Base-by-base conservation (phyloP, 208 protist species). In the Entamoeba dispar region DNA sequence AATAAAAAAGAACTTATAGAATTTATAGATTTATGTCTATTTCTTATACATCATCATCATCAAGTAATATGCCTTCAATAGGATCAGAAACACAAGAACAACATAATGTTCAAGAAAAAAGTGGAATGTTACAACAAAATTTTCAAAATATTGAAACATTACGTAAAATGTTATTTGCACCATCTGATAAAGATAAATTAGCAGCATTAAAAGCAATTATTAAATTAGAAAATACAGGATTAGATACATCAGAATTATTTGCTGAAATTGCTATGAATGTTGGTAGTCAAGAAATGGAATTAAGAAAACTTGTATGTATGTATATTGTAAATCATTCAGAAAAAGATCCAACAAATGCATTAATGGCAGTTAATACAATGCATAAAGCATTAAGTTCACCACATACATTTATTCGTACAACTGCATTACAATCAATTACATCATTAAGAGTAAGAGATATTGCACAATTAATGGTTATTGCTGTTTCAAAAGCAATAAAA, bases 381-480 rank as follows among this genome's bases (percentile, higher is more conserved):
- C 77, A 91, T 12, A 91, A 91, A 19, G 77, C 77, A 49, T 49
- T 91, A 15, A 49, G 14, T 14, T 38, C 27, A 8, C 27, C 34
- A 91, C 38, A 38, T 22, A 47, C 51, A 14, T 43, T 93, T 6
- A 34, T 93, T 12, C 12, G 93, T 27, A 34, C 91, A 17, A 51
- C 61, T 50, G 51, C 93, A 55, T 49, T 93, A 12, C 51, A 90
- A 19, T 51, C 69, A 50, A 55, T 93, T 14, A 73, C 93, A 34
- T 92, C 51, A 22, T 73, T 93, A 43, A 73, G 50, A 57, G 38
- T 49, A 5, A 91, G 27, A 31, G 93, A 93, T 47, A 92, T 93
- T 43, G 47, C 93, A 38, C 61, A 93, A 22, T 69, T 93, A 73
- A n/a, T 93, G 50, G 27, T 92, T 15, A 91, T 86, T 61, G 61